These are phyloP conservation scores for Henningerozyma blattae DNA, from an alignment of 805 yeast genomes.

Conservation along the genomic window DNA sequence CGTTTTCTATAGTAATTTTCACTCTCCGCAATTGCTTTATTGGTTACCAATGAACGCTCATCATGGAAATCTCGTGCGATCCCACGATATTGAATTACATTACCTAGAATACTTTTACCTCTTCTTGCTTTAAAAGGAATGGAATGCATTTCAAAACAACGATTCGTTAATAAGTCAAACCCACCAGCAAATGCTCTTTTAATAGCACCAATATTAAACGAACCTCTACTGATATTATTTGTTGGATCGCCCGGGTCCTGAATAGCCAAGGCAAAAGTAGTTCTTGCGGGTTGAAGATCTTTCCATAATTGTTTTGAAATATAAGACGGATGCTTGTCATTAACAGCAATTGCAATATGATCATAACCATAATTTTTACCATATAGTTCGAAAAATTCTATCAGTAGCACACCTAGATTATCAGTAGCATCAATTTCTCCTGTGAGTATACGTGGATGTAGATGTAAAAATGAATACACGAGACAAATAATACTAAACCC, in stretches of 20 bases:
- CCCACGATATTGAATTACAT: slow-evolving; percentile 65
- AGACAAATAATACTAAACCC: slow-evolving; percentile 88
- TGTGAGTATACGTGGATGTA: slow-evolving; percentile 70
- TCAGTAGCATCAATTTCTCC: slow-evolving; percentile 54
- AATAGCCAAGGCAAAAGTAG: slow-evolving; percentile 55
- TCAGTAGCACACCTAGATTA: slow-evolving; percentile 74
- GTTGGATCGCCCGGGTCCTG: slow-evolving; percentile 79
- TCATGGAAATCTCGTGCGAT: slow-evolving; percentile 66
- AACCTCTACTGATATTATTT: slow-evolving; percentile 77
- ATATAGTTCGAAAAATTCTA: slow-evolving; percentile 87
- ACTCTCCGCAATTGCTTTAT: slow-evolving; percentile 39
- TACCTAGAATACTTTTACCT: slow-evolving; percentile 69
- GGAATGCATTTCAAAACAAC: slow-evolving; percentile 59
- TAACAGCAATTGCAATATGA: slow-evolving; percentile 54
- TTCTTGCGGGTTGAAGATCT: slow-evolving; percentile 26
- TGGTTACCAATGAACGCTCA: slow-evolving; percentile 50
- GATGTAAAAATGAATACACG: slow-evolving; percentile 62
- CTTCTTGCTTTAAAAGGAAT: slow-evolving; percentile 55
- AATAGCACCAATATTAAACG: slow-evolving; percentile 66
- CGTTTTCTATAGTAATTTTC: slow-evolving; percentile 19
- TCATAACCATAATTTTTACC: slow-evolving; percentile 86
- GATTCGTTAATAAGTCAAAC: slow-evolving; percentile 58
- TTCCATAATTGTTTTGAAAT: slow-evolving; percentile 45
- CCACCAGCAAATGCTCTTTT: slow-evolving; percentile 86
- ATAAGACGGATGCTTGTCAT: slow-evolving; percentile 45